phyloP scores from a whole-genome alignment of 2,329 filamentous ascomycete species.

The Colletotrichum sp. region DNA sequence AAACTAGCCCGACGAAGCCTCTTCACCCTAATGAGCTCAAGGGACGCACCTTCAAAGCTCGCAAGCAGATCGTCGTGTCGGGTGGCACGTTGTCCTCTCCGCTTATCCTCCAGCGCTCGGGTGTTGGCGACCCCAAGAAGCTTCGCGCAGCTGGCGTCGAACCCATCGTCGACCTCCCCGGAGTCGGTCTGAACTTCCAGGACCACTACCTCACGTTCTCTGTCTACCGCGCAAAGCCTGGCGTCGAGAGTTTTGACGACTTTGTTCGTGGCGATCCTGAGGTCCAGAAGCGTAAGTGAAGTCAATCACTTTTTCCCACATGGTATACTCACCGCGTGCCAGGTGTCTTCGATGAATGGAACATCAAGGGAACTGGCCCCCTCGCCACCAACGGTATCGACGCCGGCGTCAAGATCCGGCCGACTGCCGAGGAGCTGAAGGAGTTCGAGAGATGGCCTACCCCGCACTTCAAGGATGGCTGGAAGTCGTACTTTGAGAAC shows the following conservation, averaged over 20 bases:
- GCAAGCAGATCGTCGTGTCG: conserved; percentile 77
- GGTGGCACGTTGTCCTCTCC: conserved; percentile 77
- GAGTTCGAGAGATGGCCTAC: conserved; percentile 77
- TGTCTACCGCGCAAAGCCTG: conserved; percentile 74
- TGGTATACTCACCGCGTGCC: not conserved
- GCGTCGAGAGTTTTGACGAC: conserved; percentile 80
- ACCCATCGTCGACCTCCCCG: conserved; percentile 72
- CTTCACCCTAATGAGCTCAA: conserved; percentile 60
- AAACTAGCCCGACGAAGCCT: conserved; percentile 63
- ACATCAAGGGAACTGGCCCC: conserved; percentile 78
- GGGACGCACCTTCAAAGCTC: conserved; percentile 64
- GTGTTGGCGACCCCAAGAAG: conserved; percentile 74
- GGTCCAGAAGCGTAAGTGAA: conserved; percentile 65
- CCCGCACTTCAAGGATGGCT: conserved; percentile 74
- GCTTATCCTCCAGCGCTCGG: conserved; percentile 76
- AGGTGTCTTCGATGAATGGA: conserved; percentile 78
- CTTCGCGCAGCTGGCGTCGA: conserved; percentile 71
- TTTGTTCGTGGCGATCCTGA: conserved; percentile 77
- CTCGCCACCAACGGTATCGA: conserved; percentile 82
- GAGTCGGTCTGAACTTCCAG: conserved; percentile 79
- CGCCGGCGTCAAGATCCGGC: conserved; percentile 79
- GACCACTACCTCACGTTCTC: conserved; percentile 78
- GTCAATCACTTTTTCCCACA: no score
- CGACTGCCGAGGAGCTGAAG: conserved; percentile 69
- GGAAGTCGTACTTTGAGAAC: conserved; percentile 83